A percentile compares a stretch with the other conserved stretches of the same genome.
phyloP scores from a whole-genome alignment of 345 rosid species.

The Erysimum cheiranthoides region DNA sequence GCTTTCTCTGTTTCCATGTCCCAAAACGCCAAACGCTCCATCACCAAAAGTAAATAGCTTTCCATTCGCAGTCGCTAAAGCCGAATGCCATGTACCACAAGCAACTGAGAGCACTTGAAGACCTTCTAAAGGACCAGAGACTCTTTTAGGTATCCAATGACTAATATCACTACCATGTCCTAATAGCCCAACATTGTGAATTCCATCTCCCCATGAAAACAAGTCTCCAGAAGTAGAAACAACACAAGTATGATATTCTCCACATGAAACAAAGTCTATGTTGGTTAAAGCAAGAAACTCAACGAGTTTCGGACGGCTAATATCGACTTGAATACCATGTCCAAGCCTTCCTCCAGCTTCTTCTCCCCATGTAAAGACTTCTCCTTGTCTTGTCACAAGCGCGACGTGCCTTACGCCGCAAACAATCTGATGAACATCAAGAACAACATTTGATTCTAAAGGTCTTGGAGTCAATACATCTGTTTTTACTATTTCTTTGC shows the following conservation, averaged over 20 bases:
- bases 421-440: conserved; percentile 95
- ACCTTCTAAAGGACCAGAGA: conserved; percentile 84
- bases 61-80: conserved; percentile 79
- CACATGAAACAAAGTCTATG: conserved; percentile 80
- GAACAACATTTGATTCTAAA: conserved; percentile 89
- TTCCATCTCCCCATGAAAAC: conserved; percentile 96
- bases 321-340: conserved; percentile 76
- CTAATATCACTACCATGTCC: conserved; percentile 89
- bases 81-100: conserved; percentile 97
- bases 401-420: conserved; percentile 82
- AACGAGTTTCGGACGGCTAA: conserved; percentile 76
- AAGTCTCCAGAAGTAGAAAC: conserved; percentile 82
- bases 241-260: conserved; percentile 88
- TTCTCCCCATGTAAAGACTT: conserved; percentile 98
- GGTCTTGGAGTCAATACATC: conserved; percentile 83
- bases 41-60: conserved; percentile 94
- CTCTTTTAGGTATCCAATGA: conserved; percentile 96
- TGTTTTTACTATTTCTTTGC: conserved; percentile 50
- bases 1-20: conserved; percentile 87
- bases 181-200: conserved; percentile 78
- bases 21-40: conserved; percentile 83
- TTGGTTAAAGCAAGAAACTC: conserved; percentile 82
- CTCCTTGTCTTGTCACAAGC: conserved; percentile 96
- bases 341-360: conserved; percentile 97
- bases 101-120: conserved; percentile 87